phyloP scores from a whole-genome alignment of 148 eudicot genomes.

The Chenopodium quinoa region DNA sequence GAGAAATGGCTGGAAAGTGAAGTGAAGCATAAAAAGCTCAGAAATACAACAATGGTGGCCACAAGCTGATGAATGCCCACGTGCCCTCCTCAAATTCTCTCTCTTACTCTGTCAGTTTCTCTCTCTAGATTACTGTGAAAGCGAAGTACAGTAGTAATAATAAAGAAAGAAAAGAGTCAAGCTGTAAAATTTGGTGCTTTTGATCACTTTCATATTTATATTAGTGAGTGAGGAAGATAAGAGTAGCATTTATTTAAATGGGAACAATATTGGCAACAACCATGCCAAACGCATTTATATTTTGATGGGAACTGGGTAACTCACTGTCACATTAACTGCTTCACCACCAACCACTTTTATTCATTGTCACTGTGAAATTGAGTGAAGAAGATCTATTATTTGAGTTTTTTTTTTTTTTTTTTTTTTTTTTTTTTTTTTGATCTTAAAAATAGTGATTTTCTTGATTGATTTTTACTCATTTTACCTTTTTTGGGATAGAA shows the following conservation, averaged over 20 bases:
- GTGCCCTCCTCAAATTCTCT: slow-evolving; percentile 15
- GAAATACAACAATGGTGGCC: slow-evolving; percentile 35
- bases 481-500: no score
- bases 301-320: neutral
- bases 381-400: neutral
- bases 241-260: slow-evolving; percentile 1
- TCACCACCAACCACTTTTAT: slow-evolving; percentile 9
- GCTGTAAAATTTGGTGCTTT: neutral
- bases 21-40: slow-evolving; percentile 22
- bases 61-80: slow-evolving; percentile 31
- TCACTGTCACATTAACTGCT: slow-evolving; percentile 17
- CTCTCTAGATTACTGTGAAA: slow-evolving; percentile 13
- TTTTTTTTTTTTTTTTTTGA: no score
- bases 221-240: neutral
- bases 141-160: neutral
- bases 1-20: slow-evolving; percentile 25
- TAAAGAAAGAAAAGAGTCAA: slow-evolving; percentile 19
- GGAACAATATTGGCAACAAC: slow-evolving; percentile 22
- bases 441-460: no score
- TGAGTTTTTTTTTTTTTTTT: no score
- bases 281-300: slow-evolving; percentile 19
- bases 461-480: no score
- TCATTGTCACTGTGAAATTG: slow-evolving; percentile 12
- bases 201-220: neutral
- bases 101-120: neutral